Evolutionary conservation across 768 basidiomycete genomes (phyloP), one percentile per base, ranked within the genome.

Genomic region (Roridomyces roridus): DNA sequence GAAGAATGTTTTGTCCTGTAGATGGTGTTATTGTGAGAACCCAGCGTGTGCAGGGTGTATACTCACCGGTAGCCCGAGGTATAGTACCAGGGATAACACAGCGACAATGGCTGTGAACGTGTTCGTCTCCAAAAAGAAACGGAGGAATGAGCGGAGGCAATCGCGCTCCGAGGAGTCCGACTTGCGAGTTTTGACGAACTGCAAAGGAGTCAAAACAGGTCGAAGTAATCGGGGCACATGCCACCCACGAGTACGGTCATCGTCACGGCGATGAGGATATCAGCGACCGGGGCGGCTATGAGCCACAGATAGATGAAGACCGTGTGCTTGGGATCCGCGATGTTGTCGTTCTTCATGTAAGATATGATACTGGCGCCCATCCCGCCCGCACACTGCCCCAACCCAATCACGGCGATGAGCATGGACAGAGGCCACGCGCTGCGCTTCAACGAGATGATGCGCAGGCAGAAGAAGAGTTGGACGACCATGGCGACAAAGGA

Each of bases 231-330:
- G 18, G 45, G n/a, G n/a, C n/a, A n/a, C n/a, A n/a, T n/a, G n/a
- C n/a, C n/a, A 43, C 55, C 39, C 7, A 57, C 56, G 3, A 58
- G 50, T 15, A 9, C 18, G 35, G 45, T 51, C 57, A 58, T 58
- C n/a, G n/a, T 34, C 10, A 28, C 7, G 6, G 57, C 57, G 17
- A 58, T 58, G 21, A 58, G 39, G 5, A 51, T 25, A 12, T 52
- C 29, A n/a, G 57, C 57, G 23, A 48, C 20, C 0, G 50, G 15
- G 3, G 23, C 50, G 8, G 28, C 29, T 17, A 46, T 35, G 26
- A 58, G 44, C 57, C 57, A 58, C 1, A 51, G n/a, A 15, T 46
- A 10, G n/a, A n/a, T n/a, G n/a, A n/a, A n/a, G n/a, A n/a, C n/a
- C n/a, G n/a, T n/a, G n/a, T n/a, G n/a, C n/a, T n/a, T n/a, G n/a